A percentile compares a stretch with the other conserved stretches of the same genome.
phyloP scores from a whole-genome alignment of 768 basidiomycete species.

The Tulasnella sp. region DNA sequence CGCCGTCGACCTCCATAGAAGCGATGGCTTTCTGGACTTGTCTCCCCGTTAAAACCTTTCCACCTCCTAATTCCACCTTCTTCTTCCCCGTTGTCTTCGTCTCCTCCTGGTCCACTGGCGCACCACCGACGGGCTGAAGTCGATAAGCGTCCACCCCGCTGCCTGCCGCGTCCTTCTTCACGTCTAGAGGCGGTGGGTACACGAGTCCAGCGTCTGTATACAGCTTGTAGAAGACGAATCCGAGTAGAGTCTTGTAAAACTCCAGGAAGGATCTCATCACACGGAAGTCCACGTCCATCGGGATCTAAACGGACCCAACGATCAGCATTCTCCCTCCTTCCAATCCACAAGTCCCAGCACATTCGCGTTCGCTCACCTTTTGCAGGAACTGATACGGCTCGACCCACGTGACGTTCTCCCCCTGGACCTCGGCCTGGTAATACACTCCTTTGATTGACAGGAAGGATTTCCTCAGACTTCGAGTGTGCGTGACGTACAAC shows the following conservation, averaged over 20 bases:
- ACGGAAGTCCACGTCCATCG: slow-evolving; percentile 89
- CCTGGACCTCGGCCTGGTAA: slow-evolving; percentile 92
- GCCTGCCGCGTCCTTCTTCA: slow-evolving; percentile 65
- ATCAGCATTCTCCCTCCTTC: neutral
- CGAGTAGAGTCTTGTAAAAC: slow-evolving; percentile 91
- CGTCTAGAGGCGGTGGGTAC: slow-evolving; percentile 90
- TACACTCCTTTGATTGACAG: slow-evolving; percentile 97
- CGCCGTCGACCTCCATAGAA: slow-evolving; percentile 21
- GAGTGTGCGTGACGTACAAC: slow-evolving; percentile 83
- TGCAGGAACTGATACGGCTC: slow-evolving; percentile 98
- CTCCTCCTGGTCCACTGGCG: slow-evolving; percentile 14
- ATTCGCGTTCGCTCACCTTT: slow-evolving; percentile 40
- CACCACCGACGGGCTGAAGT: slow-evolving; percentile 26
- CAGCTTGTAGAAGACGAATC: slow-evolving; percentile 96
- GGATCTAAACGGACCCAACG: slow-evolving; percentile 54
- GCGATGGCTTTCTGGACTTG: slow-evolving; percentile 42
- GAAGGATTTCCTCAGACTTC: slow-evolving; percentile 78
- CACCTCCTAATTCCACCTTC: slow-evolving; percentile 28
- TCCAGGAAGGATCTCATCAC: slow-evolving; percentile 98
- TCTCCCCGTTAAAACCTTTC: slow-evolving; percentile 42
- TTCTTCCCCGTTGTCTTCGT: slow-evolving; percentile 25
- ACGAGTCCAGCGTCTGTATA: slow-evolving; percentile 87
- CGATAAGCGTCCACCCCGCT: slow-evolving; percentile 85
- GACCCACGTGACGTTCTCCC: slow-evolving; percentile 88
- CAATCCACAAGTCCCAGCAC: slow-evolving; percentile 1